A percentile compares a stretch with the other conserved stretches of the same genome.
Conservation (phyloP, 2,329 filamentous ascomycete species). For the Curvularia sp. region DNA sequence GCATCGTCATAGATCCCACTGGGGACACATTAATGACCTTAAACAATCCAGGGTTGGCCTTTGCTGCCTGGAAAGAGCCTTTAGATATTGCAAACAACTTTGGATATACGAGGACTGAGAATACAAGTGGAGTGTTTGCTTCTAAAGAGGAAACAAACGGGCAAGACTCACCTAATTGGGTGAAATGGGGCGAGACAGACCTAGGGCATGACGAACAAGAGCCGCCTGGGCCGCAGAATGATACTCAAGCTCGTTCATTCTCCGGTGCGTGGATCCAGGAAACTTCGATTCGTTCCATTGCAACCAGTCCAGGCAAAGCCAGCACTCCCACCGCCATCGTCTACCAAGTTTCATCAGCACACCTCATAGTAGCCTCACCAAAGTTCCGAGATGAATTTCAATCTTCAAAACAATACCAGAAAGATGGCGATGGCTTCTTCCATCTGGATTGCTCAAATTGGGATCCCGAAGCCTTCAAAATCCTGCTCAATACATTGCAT, state of each 20-base stretch:
- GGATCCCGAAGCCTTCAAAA: slow-evolving; percentile 52
- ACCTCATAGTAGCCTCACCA: slow-evolving; percentile 8
- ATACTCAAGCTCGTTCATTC: neutral
- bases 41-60: neutral
- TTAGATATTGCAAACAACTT: neutral
- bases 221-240: neutral
- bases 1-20: slow-evolving; percentile 5
- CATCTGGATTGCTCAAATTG: slow-evolving; percentile 19
- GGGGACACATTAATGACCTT: slow-evolving; percentile 15
- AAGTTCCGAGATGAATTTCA: slow-evolving; percentile 7
- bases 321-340: neutral
- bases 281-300: neutral
- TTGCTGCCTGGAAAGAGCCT: slow-evolving; percentile 16
- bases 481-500: slow-evolving; percentile 57
- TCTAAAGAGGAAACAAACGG: neutral
- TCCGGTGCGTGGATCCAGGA: neutral
- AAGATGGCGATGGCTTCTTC: slow-evolving; percentile 11
- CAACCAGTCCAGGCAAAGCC: neutral
- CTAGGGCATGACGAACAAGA: neutral
- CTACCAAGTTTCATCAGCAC: slow-evolving; percentile 13
- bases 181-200: neutral
- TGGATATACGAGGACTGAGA: neutral
- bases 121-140: neutral
- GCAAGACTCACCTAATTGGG: neutral
- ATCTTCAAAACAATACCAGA: neutral